Conservation (phyloP, 1,284 basidiomycete species). For the Lignosus rhinocerotis region DNA sequence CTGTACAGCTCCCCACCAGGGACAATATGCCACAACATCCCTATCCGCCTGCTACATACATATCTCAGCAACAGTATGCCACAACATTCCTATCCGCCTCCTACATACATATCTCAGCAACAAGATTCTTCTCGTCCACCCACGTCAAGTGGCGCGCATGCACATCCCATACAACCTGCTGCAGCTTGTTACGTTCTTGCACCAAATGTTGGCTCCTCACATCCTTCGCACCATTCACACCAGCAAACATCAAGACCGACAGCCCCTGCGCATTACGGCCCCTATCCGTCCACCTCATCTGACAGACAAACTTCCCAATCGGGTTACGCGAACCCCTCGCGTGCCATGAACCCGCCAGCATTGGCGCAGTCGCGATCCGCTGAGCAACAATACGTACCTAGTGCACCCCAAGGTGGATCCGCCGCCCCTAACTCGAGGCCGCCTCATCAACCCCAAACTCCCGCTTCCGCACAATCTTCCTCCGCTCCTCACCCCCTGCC, state of each 20-base stretch:
- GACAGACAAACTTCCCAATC: slow-evolving; percentile 3
- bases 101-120: neutral
- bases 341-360: neutral
- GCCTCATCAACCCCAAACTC: neutral
- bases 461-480: neutral
- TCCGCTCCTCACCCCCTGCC: neutral
- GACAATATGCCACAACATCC: neutral
- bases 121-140: neutral
- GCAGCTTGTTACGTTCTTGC: neutral
- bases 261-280: neutral
- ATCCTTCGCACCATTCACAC: no score
- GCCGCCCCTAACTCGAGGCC: neutral
- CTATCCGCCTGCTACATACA: neutral
- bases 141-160: neutral
- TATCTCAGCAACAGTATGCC: neutral
- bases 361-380: neutral
- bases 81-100: neutral
- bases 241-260: neutral
- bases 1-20: neutral
- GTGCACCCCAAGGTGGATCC: neutral
- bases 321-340: neutral
- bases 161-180: neutral
- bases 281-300: neutral
- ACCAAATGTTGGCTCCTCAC: neutral
- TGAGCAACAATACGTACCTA: neutral